Evolutionary conservation across 2,329 filamentous ascomycete genomes (phyloP).

Genomic region (Metarhizium anisopliae): DNA sequence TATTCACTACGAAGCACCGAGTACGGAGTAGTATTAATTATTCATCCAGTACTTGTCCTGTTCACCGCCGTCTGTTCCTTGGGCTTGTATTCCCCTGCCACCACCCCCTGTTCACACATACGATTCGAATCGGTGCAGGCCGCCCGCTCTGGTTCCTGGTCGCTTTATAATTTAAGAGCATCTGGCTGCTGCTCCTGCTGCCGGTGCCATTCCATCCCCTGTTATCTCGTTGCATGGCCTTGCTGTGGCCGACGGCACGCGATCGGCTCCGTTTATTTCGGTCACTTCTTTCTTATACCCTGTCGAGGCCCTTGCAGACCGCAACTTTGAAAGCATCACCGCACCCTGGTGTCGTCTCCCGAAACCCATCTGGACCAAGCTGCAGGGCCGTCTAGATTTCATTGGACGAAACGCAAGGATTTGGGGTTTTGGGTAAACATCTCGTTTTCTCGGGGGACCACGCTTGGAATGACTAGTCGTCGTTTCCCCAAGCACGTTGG

Average conservation of each 20-base stretch:
- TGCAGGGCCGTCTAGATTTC: no score
- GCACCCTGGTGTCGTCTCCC: no score
- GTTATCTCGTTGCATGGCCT: neutral
- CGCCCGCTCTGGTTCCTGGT: neutral
- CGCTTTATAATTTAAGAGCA: neutral
- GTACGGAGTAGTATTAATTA: neutral
- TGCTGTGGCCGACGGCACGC: conserved; percentile 1
- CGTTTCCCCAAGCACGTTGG: neutral
- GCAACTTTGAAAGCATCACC: conserved; percentile 3
- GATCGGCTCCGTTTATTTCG: neutral
- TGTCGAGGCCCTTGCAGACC: conserved; percentile 3
- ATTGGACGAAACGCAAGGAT: neutral
- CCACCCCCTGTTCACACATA: neutral
- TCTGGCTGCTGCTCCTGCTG: neutral
- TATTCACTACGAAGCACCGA: neutral
- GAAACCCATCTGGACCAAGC: no score
- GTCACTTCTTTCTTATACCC: neutral
- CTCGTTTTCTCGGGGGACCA: neutral
- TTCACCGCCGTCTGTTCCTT: neutral
- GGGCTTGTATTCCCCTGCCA: neutral
- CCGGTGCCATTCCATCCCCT: neutral
- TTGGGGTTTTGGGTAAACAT: neutral
- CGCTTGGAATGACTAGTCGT: conserved; percentile 1
- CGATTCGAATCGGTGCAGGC: neutral
- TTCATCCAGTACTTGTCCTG: neutral